Conservation (phyloP, 805 yeast species). For the Alloascoidea africana region DNA sequence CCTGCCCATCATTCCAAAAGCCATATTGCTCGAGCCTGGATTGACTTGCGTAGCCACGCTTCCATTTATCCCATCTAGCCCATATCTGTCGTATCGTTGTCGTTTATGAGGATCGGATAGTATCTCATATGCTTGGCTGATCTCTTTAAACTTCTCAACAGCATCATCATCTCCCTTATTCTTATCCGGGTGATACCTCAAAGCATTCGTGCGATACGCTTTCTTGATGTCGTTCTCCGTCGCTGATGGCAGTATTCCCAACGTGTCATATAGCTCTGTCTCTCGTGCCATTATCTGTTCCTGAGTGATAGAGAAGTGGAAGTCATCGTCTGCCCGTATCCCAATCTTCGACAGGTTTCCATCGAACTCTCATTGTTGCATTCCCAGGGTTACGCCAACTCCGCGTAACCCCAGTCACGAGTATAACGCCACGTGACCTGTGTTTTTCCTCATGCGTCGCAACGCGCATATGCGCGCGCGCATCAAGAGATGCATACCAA, state of each 20-base stretch:
- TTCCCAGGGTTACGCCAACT: too few species aligned
- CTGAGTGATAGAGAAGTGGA: too few species aligned
- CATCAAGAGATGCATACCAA: too few species aligned
- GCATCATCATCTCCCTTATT: slow-evolving; percentile 53
- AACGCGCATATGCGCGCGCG: too few species aligned
- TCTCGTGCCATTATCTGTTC: slow-evolving; percentile 87
- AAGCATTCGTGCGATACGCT: slow-evolving; percentile 62
- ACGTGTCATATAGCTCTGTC: slow-evolving; percentile 71
- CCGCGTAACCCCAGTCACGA: too few species aligned
- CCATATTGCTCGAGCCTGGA: too few species aligned
- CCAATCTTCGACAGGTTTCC: too few species aligned
- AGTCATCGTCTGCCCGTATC: too few species aligned
- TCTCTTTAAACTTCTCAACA: slow-evolving; percentile 88
- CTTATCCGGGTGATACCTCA: slow-evolving; percentile 71
- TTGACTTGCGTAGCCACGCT: not conserved
- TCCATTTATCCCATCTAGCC: not conserved
- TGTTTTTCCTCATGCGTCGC: too few species aligned
- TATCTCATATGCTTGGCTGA: slow-evolving; percentile 75
- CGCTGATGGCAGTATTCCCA: slow-evolving; percentile 73
- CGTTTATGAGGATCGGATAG: slow-evolving; percentile 80
- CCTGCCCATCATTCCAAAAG: not conserved
- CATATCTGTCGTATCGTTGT: slow-evolving; percentile 50
- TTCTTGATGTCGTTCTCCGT: slow-evolving; percentile 44
- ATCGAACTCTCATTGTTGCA: too few species aligned
- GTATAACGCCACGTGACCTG: too few species aligned